Evolutionary conservation across 2,329 filamentous ascomycete species (phyloP).

Genomic region (Phyllosticta ampelicida): DNA sequence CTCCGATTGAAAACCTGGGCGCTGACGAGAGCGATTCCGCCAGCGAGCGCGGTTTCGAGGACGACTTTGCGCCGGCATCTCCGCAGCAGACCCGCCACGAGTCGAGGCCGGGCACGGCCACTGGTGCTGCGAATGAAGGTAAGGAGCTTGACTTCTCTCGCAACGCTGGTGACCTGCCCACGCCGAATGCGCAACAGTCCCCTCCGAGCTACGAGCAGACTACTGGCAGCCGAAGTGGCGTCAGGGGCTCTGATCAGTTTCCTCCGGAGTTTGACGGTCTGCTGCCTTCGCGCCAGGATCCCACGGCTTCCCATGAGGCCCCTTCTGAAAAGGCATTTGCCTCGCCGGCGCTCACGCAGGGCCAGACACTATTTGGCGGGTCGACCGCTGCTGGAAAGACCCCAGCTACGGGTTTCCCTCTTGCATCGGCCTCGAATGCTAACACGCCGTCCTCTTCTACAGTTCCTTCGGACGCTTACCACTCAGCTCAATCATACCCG

Average conservation of each 20-base stretch:
- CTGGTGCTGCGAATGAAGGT: constrained; percentile 8
- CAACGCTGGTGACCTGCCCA: constrained; percentile 36
- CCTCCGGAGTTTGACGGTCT: constrained; percentile 46
- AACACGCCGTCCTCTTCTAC: constrained; percentile 29
- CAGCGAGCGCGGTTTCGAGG: constrained; percentile 72
- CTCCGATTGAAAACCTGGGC: constrained; percentile 80
- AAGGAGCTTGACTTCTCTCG: constrained; percentile 18
- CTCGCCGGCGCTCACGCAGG: constrained; percentile 24
- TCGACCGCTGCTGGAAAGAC: constrained; percentile 23
- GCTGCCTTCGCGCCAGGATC: constrained; percentile 44
- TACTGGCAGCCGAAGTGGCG: constrained; percentile 23
- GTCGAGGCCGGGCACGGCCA: constrained; percentile 18
- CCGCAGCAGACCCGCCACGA: constrained; percentile 25
- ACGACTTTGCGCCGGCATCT: constrained; percentile 69
- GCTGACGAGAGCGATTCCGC: constrained; percentile 65
- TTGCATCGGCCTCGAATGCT: constrained; percentile 28
- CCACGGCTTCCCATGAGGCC: constrained; percentile 28
- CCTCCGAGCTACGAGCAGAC: constrained; percentile 47
- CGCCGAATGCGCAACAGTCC: constrained; percentile 44
- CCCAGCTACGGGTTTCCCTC: constrained; percentile 15
- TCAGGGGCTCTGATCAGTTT: constrained; percentile 34
- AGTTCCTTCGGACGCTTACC: constrained; percentile 32
- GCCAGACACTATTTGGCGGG: constrained; percentile 30
- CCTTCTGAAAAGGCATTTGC: constrained; percentile 29
- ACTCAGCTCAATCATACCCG: constrained; percentile 30